phyloP scores from a whole-genome alignment of 768 basidiomycete species.

The Russula compacta region DNA sequence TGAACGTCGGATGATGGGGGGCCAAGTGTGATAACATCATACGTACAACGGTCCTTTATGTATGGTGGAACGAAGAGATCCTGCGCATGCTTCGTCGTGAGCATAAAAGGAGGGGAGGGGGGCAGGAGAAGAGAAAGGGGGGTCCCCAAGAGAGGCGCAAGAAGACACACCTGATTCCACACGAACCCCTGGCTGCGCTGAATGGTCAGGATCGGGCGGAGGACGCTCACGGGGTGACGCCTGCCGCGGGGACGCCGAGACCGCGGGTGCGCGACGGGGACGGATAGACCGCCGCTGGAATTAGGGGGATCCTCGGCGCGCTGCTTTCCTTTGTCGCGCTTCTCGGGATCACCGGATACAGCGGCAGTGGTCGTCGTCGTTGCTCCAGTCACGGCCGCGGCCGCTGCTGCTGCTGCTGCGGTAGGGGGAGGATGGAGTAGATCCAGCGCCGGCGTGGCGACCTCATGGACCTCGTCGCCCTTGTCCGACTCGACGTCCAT shows the following conservation, averaged over 20 bases:
- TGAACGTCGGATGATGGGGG: not conserved
- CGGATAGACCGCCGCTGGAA: not conserved
- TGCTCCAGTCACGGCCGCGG: no score
- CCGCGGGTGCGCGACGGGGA: constrained; percentile 32
- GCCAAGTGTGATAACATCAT: not conserved
- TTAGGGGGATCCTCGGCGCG: constrained; percentile 48
- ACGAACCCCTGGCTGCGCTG: constrained; percentile 84
- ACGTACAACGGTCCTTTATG: constrained; percentile 84
- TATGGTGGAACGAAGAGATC: constrained; percentile 84
- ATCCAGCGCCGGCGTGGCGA: no score
- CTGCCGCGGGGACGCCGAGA: constrained; percentile 30
- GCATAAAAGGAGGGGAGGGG: not conserved
- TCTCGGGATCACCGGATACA: not conserved
- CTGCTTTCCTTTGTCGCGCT: constrained; percentile 50
- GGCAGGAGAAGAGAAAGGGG: not conserved
- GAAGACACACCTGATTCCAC: constrained; percentile 68
- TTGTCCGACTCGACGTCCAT: constrained; percentile 22
- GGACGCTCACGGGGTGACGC: constrained; percentile 46
- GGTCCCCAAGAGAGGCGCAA: not conserved
- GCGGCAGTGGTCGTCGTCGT: not conserved
- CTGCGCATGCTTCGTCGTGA: constrained; percentile 28
- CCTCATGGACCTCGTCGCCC: not conserved
- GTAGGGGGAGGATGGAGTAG: not conserved
- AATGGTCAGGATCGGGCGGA: constrained; percentile 79
- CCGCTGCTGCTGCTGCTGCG: not conserved